These are phyloP conservation scores for Sanguinoderma infundibulare DNA, from an alignment of 1,284 basidiomycete species.

Conservation along the genomic window DNA sequence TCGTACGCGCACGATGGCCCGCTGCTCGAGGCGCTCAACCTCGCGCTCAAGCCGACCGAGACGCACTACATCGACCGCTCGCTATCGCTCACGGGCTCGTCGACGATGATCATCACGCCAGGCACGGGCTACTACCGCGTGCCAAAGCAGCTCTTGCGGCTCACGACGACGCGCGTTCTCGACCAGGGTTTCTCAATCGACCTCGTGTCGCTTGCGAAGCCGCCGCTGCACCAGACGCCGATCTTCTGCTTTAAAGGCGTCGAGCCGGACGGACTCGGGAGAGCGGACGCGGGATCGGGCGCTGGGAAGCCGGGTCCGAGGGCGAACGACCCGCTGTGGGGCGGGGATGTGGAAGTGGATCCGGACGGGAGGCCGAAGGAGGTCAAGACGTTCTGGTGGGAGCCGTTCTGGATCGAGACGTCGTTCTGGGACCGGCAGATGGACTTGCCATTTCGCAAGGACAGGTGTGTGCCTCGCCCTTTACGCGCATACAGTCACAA, in stretches of 20 bases:
- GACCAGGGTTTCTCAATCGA: conserved; percentile 94
- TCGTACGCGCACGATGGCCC: conserved; percentile 95
- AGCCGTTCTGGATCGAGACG: conserved; percentile 83
- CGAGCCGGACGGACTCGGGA: conserved; percentile 50
- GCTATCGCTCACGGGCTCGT: conserved; percentile 88
- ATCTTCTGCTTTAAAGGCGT: conserved; percentile 81
- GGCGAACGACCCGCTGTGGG: conserved; percentile 81
- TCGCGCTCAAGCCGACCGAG: conserved; percentile 92
- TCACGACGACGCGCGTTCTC: conserved; percentile 95
- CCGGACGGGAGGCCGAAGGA: conserved; percentile 34
- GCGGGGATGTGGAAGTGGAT: conserved; percentile 57
- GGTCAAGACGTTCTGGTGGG: conserved; percentile 79
- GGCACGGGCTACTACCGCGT: conserved; percentile 96
- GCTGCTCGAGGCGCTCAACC: conserved; percentile 92
- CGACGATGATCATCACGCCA: conserved; percentile 88
- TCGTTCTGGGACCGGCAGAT: conserved; percentile 87
- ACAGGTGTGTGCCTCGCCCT: conserved; percentile 56
- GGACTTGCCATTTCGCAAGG: conserved; percentile 85
- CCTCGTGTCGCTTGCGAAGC: conserved; percentile 90
- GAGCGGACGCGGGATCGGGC: conserved; percentile 25
- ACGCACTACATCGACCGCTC: conserved; percentile 97
- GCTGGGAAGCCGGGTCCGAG: conserved; percentile 49
- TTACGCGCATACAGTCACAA: not conserved
- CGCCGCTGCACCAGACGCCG: conserved; percentile 90
- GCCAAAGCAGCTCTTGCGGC: conserved; percentile 85